These are phyloP conservation scores for Apophysomyces variabilis DNA, from an alignment of 371 early-diverging fungal species.

Conservation along the genomic window DNA sequence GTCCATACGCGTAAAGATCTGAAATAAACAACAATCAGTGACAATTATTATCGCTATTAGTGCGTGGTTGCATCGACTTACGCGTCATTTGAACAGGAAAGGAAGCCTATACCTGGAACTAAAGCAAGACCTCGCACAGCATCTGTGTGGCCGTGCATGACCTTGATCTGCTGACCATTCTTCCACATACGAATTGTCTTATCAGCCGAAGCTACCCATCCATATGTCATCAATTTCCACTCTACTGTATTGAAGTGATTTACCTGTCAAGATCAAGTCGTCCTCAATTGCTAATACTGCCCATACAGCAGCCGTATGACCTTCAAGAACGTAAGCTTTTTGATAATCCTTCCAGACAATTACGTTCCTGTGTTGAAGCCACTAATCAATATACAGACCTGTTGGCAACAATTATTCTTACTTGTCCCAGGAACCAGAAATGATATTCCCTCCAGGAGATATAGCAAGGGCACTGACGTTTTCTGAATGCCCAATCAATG, in stretches of 20 bases:
- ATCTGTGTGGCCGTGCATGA: slow-evolving; percentile 88
- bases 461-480: slow-evolving; percentile 84
- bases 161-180: slow-evolving; percentile 68
- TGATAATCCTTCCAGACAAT: slow-evolving; percentile 86
- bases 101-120: slow-evolving; percentile 71
- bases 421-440: slow-evolving; percentile 98
- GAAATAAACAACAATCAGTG: background rate
- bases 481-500: slow-evolving; percentile 84
- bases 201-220: slow-evolving; percentile 85
- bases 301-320: slow-evolving; percentile 94
- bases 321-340: slow-evolving; percentile 69
- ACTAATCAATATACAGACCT: background rate
- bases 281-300: slow-evolving; percentile 79
- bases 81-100: slow-evolving; percentile 92
- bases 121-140: slow-evolving; percentile 84
- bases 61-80: slow-evolving; percentile 24
- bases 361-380: slow-evolving; percentile 22
- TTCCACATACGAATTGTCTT: slow-evolving; percentile 90
- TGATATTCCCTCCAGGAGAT: slow-evolving; percentile 67
- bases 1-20: slow-evolving; percentile 87
- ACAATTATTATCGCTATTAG: background rate
- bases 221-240: background rate
- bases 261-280: slow-evolving; percentile 82
- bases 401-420: slow-evolving; percentile 32
- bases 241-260: background rate